These are phyloP conservation scores for Dactylonectria estremocensis DNA, from an alignment of 2,329 filamentous ascomycete genomes.

Conservation along the genomic window DNA sequence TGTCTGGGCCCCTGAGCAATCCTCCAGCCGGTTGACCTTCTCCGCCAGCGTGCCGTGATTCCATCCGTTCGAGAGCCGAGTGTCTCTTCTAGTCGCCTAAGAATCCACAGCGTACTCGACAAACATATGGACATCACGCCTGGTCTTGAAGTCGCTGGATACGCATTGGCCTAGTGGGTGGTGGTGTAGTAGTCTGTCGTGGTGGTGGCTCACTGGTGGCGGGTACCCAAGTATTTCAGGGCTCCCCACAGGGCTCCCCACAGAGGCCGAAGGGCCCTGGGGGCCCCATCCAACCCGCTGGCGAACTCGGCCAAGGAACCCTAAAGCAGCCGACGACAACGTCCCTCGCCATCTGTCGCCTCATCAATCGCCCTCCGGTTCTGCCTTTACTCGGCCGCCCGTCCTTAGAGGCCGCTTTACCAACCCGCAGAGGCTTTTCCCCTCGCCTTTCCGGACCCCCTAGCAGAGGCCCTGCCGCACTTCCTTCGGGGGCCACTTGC, in stretches of 20 bases:
- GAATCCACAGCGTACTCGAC: background rate
- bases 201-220: slow-evolving; percentile 6
- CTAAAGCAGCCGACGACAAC: slow-evolving; percentile 2
- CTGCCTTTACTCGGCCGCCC: background rate
- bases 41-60: background rate
- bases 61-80: background rate
- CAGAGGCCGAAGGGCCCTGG: slow-evolving; percentile 10
- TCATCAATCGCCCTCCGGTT: background rate
- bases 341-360: background rate
- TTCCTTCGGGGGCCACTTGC: slow-evolving; percentile 21
- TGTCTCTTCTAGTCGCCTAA: background rate
- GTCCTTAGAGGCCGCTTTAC: background rate
- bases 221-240: slow-evolving; percentile 18
- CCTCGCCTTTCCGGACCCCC: background rate
- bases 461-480: slow-evolving; percentile 13
- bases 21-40: background rate
- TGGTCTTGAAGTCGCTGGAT: slow-evolving; percentile 23
- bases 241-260: slow-evolving; percentile 26
- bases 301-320: slow-evolving; percentile 13
- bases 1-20: slow-evolving; percentile 25
- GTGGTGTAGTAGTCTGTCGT: slow-evolving; percentile 7
- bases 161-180: slow-evolving; percentile 14
- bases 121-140: background rate
- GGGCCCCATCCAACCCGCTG: slow-evolving; percentile 8
- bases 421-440: background rate